Base-by-base conservation (phyloP, 805 yeast species). In the Ogataea sp. region DNA sequence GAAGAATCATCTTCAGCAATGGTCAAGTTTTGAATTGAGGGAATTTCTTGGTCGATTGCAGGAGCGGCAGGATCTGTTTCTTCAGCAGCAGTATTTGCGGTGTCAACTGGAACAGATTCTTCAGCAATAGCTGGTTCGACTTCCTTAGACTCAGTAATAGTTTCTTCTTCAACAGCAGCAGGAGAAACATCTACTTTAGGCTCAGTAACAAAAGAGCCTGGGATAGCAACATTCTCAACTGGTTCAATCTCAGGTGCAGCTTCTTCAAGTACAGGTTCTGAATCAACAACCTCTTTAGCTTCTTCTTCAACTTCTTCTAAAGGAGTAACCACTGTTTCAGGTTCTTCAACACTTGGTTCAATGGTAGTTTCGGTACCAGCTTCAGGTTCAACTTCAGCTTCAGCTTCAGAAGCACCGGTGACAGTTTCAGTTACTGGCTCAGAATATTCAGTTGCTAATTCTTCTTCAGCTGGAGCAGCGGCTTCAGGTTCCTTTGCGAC, bases 11-110 rank as follows among this genome's bases (percentile, higher is more conserved):
- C 29, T 16, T 37, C 39, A 34, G 68, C 73, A 32, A 68, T 61
- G 20, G 75, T 72, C 25, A 76, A 53, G 46, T 80, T 80, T 45
- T 66, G 59, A 33, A 79, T 73, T 23, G 85, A 81, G 10, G 84
- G 83, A 48, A 79, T 78, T 46, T 78, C 84, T 13, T 67, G 70
- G 6, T 40, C 36, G 60, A 66, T 18, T 40, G 50, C 23, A 43
- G 21, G 2, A 30, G 23, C 20, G 20, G 23, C 16, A 32, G 34
- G 18, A 35, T 6, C 20, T 36, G n/a, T n/a, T 20, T 20, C 39
- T 3, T 25, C 30, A 18, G 33, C 9, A 9, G 21, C 8, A 25
- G 5, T 13, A 31, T 4, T 16, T 13, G 23, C 9, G 5, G 24
- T 10, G 8, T 32, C 37, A 26, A 11, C 9, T n/a, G 10, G 3